These are phyloP conservation scores for Zygnema circumcarinatum DNA, from an alignment of 139 green algal species.

Conservation along the genomic window DNA sequence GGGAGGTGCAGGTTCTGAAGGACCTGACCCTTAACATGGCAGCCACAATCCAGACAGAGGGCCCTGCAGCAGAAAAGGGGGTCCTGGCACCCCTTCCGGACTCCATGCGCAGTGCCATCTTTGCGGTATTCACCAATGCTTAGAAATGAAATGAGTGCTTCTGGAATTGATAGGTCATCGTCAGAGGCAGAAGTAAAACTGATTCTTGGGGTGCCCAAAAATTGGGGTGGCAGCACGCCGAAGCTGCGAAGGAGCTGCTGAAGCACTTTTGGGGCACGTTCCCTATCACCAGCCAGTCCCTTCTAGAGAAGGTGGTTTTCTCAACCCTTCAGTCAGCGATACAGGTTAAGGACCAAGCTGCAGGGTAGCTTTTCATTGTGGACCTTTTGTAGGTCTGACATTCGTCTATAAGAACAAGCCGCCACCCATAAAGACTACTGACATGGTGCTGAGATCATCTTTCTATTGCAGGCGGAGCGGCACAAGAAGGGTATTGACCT, in stretches of 20 bases:
- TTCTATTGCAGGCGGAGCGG: constrained; percentile 40
- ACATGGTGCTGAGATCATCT: too few relatives aligned
- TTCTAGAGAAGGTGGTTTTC: constrained; percentile 23
- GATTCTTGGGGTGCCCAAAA: too few relatives aligned
- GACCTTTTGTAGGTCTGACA: neutral
- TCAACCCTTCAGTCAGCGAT: too few relatives aligned
- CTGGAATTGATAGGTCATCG: too few relatives aligned
- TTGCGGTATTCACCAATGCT: constrained; percentile 11
- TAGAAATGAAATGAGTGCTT: too few relatives aligned
- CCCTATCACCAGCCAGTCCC: constrained; percentile 27
- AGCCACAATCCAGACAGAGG: neutral
- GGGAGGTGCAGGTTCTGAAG: constrained; percentile 1
- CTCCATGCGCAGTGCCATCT: neutral
- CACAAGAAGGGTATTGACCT: constrained; percentile 25
- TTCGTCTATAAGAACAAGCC: neutral
- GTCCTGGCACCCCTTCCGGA: constrained; percentile 24
- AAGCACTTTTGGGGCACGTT: constrained; percentile 53
- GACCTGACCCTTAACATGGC: constrained; percentile 23
- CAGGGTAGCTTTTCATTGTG: neutral
- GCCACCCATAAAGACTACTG: too few relatives aligned
- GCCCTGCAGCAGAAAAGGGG: constrained; percentile 5
- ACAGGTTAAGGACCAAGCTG: neutral
- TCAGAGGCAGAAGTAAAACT: too few relatives aligned
- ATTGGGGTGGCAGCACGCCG: constrained; percentile 22
- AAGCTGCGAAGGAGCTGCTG: constrained; percentile 50